These are phyloP conservation scores for Knoxdaviesia capensis DNA, from an alignment of 2,329 filamentous ascomycete species.

Conservation along the genomic window DNA sequence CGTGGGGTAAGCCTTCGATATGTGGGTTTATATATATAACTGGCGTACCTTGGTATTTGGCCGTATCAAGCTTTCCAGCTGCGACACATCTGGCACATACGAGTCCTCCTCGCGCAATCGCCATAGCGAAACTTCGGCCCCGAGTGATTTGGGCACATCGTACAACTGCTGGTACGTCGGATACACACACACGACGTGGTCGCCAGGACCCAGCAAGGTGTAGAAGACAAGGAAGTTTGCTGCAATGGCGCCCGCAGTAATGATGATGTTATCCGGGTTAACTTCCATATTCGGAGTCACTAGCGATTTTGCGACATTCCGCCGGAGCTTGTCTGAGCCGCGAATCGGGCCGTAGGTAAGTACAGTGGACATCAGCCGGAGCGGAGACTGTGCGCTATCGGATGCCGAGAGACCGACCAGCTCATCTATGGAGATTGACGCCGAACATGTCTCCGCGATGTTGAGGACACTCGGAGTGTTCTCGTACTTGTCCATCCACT, in stretches of 20 bases:
- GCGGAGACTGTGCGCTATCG: slow-evolving; percentile 19
- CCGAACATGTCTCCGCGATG: slow-evolving; percentile 61
- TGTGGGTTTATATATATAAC: slow-evolving; percentile 11
- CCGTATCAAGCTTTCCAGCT: slow-evolving; percentile 44
- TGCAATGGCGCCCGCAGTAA: slow-evolving; percentile 62
- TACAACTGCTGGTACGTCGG: slow-evolving; percentile 80
- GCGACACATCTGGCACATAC: slow-evolving; percentile 46
- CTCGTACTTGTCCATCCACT: slow-evolving; percentile 46
- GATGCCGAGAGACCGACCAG: slow-evolving; percentile 34
- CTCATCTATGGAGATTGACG: slow-evolving; percentile 53
- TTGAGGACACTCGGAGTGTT: slow-evolving; percentile 38
- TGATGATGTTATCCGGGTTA: slow-evolving; percentile 42
- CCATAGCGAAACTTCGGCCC: slow-evolving; percentile 64
- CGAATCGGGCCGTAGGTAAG: slow-evolving; percentile 58
- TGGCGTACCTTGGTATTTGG: slow-evolving; percentile 47
- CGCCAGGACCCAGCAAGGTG: slow-evolving; percentile 46
- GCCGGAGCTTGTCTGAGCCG: slow-evolving; percentile 41
- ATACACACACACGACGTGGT: slow-evolving; percentile 74
- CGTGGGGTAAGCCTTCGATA: too few relatives aligned
- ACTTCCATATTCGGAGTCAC: slow-evolving; percentile 6
- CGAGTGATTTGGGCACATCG: slow-evolving; percentile 50
- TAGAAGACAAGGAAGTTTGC: slow-evolving; percentile 75
- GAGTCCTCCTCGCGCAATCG: slow-evolving; percentile 40
- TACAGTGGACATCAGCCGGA: slow-evolving; percentile 29
- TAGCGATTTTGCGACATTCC: too few relatives aligned